phyloP scores from a whole-genome alignment of 306 rosid species.

The Geum urbanum region DNA sequence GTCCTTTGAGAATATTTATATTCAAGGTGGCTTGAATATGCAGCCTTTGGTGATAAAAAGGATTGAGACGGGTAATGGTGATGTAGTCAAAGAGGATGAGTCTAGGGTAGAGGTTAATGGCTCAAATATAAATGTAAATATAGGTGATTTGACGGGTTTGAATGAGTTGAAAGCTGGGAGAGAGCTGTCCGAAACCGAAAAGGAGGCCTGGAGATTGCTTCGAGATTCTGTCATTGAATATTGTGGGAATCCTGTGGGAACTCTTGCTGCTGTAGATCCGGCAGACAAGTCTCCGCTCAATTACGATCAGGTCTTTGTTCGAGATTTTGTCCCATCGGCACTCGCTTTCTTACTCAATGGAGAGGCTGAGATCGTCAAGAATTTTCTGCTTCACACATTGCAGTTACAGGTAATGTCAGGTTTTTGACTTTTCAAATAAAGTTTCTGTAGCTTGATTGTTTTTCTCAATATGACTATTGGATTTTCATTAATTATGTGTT shows the following conservation, averaged over 20 bases:
- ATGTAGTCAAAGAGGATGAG: slow-evolving; percentile 40
- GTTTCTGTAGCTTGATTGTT: neutral
- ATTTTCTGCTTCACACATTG: slow-evolving; percentile 83
- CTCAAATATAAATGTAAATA: slow-evolving; percentile 32
- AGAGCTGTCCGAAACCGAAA: slow-evolving; percentile 52
- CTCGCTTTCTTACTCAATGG: slow-evolving; percentile 89
- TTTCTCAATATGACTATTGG: neutral
- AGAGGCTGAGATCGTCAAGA: slow-evolving; percentile 76
- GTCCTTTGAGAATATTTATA: slow-evolving; percentile 56
- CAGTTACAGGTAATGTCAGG: slow-evolving; percentile 65
- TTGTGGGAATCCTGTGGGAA: slow-evolving; percentile 80
- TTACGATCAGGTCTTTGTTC: slow-evolving; percentile 86
- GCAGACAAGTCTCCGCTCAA: slow-evolving; percentile 67
- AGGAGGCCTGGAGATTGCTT: slow-evolving; percentile 82
- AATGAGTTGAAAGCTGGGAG: slow-evolving; percentile 44
- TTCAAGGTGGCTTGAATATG: slow-evolving; percentile 61
- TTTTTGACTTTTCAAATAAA: slow-evolving; percentile 2
- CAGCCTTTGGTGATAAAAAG: slow-evolving; percentile 54
- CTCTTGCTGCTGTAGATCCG: slow-evolving; percentile 81
- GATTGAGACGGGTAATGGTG: slow-evolving; percentile 34
- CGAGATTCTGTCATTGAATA: slow-evolving; percentile 59
- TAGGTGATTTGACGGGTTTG: slow-evolving; percentile 44
- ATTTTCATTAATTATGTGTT: neutral
- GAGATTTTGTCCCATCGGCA: slow-evolving; percentile 84
- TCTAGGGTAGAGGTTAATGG: slow-evolving; percentile 26